Conservation (phyloP, 2,329 filamentous ascomycete species). For the Alternaria burnsii region DNA sequence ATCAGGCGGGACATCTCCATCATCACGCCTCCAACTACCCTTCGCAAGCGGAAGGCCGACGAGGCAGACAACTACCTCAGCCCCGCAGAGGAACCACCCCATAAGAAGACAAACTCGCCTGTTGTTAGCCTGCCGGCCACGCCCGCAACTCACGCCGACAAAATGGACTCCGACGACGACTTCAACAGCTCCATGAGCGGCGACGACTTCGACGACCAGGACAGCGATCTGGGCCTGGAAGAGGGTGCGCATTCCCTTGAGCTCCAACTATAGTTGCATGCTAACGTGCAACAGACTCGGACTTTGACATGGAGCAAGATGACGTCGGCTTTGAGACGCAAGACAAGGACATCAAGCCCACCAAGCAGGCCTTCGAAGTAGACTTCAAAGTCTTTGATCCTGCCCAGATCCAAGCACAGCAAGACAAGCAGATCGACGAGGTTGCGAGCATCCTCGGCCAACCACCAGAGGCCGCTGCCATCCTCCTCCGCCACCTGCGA, state of each 20-base stretch:
- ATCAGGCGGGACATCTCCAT: conserved; percentile 48
- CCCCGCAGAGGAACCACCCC: conserved; percentile 39
- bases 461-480: conserved; percentile 87
- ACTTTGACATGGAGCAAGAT: conserved; percentile 65
- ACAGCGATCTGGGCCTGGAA: conserved; percentile 69
- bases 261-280: conserved; percentile 12
- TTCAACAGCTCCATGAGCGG: conserved; percentile 87
- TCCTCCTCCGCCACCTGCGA: conserved; percentile 84
- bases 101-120: conserved; percentile 38
- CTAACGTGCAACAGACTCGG: conserved; percentile 54
- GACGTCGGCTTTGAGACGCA: conserved; percentile 69
- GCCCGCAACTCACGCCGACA: conserved; percentile 52
- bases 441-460: conserved; percentile 92
- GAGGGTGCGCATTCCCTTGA: conserved; percentile 47
- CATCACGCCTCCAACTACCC: conserved; percentile 49
- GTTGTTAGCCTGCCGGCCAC: conserved; percentile 41
- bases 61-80: conserved; percentile 42
- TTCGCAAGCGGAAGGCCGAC: conserved; percentile 52
- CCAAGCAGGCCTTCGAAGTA: conserved; percentile 80
- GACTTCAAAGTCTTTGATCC: conserved; percentile 84
- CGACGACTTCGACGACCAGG: conserved; percentile 77
- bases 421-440: conserved; percentile 85
- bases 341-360: conserved; percentile 76
- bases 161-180: conserved; percentile 96
- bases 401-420: conserved; percentile 81